Base-by-base conservation (phyloP, 192 early-diverging fungal species). In the Cladochytrium replicatum region DNA sequence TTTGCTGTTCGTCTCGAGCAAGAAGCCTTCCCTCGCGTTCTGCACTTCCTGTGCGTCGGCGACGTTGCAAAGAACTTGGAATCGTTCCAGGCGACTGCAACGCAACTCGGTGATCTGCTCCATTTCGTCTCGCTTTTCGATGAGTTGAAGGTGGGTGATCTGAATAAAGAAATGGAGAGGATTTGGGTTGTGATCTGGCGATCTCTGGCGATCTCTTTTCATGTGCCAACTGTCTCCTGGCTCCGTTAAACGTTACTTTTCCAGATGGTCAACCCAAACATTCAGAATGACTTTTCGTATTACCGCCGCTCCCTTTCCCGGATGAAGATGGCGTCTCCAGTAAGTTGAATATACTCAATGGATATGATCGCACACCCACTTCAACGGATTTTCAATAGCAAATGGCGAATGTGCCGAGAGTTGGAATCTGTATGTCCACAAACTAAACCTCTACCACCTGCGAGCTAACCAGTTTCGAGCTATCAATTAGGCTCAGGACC, bases 211-310 rank as follows among this genome's bases (percentile, higher is more conserved):
- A 1, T 19, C 38, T 19, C 17, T 17, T 17, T 19, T 43, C 17
- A 43, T 9, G 11, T 48, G 21, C 46, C 26, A 32, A 15, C n/a
- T 15, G 17, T n/a, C n/a, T n/a, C n/a, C n/a, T n/a, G n/a, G n/a
- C n/a, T n/a, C 15, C 8, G 46, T 1, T 15, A 9, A 23, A 22
- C 29, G 27, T 38, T 21, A 11, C 13, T 21, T 28, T 21, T 45
- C 2, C 55, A 82, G 83, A 87, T 88, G 81, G 68, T 62, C 53
- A 85, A 80, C 32, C 78, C 84, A 11, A 79, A 81, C 55, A 77
- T 96, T 51, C 94, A 98, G 63, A 98, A 98, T 64, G 94, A 98
- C 54, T 92, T 98, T 60, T 91, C 91, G 32, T 98, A 91, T 60
- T 98, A 98, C 54, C 85, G 92, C 32, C 76, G 94, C 43, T 87